Base-by-base conservation (phyloP, 140 eudicot species). In the Stevia rebaudiana region DNA sequence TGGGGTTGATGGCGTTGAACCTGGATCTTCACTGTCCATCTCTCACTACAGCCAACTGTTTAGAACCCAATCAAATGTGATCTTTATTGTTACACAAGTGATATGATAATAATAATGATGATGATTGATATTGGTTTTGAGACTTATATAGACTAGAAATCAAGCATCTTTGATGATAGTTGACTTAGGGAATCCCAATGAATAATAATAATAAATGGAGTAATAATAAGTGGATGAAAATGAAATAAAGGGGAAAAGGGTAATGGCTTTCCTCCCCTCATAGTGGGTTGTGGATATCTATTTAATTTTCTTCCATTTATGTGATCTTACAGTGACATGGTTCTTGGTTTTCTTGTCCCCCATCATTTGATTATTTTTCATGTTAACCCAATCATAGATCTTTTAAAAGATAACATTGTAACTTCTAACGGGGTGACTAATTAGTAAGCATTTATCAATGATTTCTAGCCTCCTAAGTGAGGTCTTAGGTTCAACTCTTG, bases 1-100 rank as follows among this genome's bases (percentile, higher is more conserved):
- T 9, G 94, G 94, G 19, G 94, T 85, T 7, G 88, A 71, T 73
- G 94, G 94, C 18, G 85, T 70, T 36, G 94, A 82, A 19, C 73
- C 69, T 24, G 78, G 67, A 56, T 80, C 86, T 79, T 85, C 94
- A 67, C 71, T 68, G 2, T 72, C 89, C 94, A 86, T 84, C 50
- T 58, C 50, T 58, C 67, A 62, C 77, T 67, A 11, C 40, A 28
- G 11, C 40, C 22, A 54, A 25, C 40, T 2, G 2, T 12, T 1
- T 43, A 52, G 48, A 70, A 10, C 16, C 11, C 10, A 15, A 16
- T 21, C 35, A 68, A 52, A 62, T 59, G 22, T 41, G 15, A 23
- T 17, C 24, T 4, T 59, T 57, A 21, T 11, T 41, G 21, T 60
- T 36, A 67, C 65, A 57, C 31, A 15, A 44, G 40, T 49, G 48